Conservation (phyloP, 176 grass and related monocot species). For the Oryza coarctata region DNA sequence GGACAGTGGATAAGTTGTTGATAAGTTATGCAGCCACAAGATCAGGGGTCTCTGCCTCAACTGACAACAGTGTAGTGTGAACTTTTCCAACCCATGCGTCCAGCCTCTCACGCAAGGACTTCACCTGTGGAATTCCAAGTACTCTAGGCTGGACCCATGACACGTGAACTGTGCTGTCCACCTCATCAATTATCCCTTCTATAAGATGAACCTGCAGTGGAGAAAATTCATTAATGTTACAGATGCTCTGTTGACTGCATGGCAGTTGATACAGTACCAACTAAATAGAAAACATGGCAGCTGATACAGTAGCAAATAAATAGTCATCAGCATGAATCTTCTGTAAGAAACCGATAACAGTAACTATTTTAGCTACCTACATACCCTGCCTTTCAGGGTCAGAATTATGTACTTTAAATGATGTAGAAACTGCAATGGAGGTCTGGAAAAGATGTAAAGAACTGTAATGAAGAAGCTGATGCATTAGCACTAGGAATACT, state of each 20-base stretch:
- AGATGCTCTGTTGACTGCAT: neutral
- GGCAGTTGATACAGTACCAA: neutral
- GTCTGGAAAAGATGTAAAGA: neutral
- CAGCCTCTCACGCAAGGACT: constrained; percentile 44
- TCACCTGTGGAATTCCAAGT: constrained; percentile 54
- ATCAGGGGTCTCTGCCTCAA: constrained; percentile 64
- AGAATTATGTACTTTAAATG: neutral
- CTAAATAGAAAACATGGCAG: too few relatives aligned
- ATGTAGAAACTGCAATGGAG: neutral
- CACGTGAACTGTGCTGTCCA: constrained; percentile 51
- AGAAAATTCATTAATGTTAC: neutral
- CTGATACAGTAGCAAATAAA: neutral
- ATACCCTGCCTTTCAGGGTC: neutral
- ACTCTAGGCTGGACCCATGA: constrained; percentile 67
- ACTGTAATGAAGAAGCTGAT: neutral
- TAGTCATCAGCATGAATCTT: neutral
- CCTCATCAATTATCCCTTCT: constrained; percentile 70
- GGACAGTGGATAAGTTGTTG: neutral
- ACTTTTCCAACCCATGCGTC: constrained; percentile 62
- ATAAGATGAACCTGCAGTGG: constrained; percentile 60
- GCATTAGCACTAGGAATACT: neutral
- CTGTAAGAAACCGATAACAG: neutral
- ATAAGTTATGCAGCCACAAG: constrained; percentile 40
- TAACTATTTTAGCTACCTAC: neutral
- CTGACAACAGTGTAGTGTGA: constrained; percentile 49